Evolutionary conservation across 495 filamentous ascomycete species (phyloP).

Genomic region (Tuber aestivum): DNA sequence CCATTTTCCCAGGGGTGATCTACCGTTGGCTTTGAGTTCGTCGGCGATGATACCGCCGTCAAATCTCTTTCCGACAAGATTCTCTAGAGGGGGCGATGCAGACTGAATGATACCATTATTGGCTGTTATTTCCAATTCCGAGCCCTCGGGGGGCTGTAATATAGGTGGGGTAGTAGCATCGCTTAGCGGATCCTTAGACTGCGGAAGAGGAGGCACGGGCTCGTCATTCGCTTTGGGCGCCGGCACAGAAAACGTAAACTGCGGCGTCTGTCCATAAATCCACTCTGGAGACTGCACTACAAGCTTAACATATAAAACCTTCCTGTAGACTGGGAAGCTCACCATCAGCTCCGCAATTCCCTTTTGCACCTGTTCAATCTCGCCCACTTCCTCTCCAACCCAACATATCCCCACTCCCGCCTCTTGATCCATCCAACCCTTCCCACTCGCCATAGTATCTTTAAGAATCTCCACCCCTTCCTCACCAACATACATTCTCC

Average conservation of each 20-base stretch:
- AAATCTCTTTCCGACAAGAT: constrained; percentile 31
- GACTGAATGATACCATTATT: constrained; percentile 31
- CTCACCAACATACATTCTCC: constrained; percentile 49
- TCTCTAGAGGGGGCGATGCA: neutral
- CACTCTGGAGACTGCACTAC: constrained; percentile 59
- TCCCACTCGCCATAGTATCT: constrained; percentile 1
- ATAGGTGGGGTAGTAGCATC: neutral
- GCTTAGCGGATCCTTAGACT: neutral
- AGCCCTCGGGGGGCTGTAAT: constrained; percentile 21
- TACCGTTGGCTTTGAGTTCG: constrained; percentile 9
- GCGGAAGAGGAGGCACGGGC: constrained; percentile 20
- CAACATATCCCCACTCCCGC: constrained; percentile 32
- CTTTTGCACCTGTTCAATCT: constrained; percentile 48
- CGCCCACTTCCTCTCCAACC: constrained; percentile 36
- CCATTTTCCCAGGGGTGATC: constrained; percentile 11
- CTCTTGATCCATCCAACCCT: neutral
- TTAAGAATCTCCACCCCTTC: constrained; percentile 12
- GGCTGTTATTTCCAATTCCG: constrained; percentile 16
- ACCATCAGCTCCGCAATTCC: constrained; percentile 58
- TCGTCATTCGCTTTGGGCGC: constrained; percentile 29
- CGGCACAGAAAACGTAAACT: constrained; percentile 66
- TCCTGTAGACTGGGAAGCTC: constrained; percentile 39
- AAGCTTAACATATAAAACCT: constrained; percentile 17
- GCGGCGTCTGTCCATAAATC: constrained; percentile 78
- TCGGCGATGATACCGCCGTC: constrained; percentile 27